Evolutionary conservation across 768 basidiomycete species (phyloP).

Genomic region (Gyrodon lividus): DNA sequence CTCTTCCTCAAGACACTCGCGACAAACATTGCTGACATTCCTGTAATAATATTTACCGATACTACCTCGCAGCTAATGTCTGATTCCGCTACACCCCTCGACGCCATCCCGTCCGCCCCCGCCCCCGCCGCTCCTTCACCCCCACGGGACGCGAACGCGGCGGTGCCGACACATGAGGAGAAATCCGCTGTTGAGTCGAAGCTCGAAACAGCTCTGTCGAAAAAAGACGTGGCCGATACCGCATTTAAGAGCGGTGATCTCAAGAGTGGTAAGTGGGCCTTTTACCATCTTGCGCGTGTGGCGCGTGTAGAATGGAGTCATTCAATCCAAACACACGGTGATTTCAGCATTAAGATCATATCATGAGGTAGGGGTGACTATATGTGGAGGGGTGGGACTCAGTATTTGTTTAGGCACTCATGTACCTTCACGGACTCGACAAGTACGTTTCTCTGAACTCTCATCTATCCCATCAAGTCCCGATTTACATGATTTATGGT

Average conservation of each 20-base stretch:
- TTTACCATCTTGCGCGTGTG: not conserved
- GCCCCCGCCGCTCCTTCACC: not conserved
- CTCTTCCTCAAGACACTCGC: not conserved
- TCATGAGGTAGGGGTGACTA: slow-evolving; percentile 54
- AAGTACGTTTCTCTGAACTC: slow-evolving; percentile 49
- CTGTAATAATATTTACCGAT: not conserved
- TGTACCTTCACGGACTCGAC: slow-evolving; percentile 75
- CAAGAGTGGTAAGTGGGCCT: slow-evolving; percentile 49
- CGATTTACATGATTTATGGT: slow-evolving; percentile 1
- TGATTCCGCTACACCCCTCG: not conserved
- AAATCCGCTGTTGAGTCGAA: slow-evolving; percentile 43
- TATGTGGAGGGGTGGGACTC: slow-evolving; percentile 1
- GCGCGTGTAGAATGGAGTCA: not conserved
- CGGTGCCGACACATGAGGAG: slow-evolving; percentile 16
- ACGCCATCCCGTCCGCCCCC: slow-evolving; percentile 2
- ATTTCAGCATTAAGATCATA: slow-evolving; percentile 64
- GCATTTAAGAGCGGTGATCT: slow-evolving; percentile 67
- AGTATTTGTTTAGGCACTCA: slow-evolving; percentile 48
- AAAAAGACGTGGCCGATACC: slow-evolving; percentile 65
- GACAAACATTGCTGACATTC: not conserved
- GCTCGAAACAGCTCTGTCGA: slow-evolving; percentile 58
- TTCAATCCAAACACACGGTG: not conserved
- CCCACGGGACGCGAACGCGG: slow-evolving; percentile 22
- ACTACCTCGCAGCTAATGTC: slow-evolving; percentile 17
- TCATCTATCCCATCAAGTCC: not conserved